Evolutionary conservation across 345 rosid species (phyloP), one percentile per base, ranked within the genome.

Genomic region (Lepidium didymum): DNA sequence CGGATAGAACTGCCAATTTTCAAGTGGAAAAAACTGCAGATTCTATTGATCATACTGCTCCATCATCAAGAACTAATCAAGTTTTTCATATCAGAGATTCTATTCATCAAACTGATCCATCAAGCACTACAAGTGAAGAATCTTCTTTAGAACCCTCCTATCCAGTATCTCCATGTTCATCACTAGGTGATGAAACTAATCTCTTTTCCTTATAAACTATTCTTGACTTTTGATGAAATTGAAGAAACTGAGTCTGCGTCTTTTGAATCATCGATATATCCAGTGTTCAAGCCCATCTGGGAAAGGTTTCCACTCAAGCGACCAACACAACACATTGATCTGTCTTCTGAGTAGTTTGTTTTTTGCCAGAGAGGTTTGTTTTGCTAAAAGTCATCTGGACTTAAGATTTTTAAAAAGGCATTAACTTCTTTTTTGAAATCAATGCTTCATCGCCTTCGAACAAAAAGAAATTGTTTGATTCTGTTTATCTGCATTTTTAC

Each of bases 101-200:
- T 8, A 11, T 12, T 8, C 31, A 27, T 27, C 31, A 19, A 56
- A 37, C 10, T 56, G 43, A 10, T 56, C 62, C 62, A 37, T 19
- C 1, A 27, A 27, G 31, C n/a, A n/a, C n/a, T n/a, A 27, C 31
- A 27, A 27, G 27, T 2, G 6, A 27, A 27, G 31, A 4, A 4
- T 27, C 6, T 27, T 27, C 31, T 4, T 27, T 27, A 27, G 31
- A 27, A 27, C 31, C 31, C 31, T 27, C 31, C 6, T 5, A 27
- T 4, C 27, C 27, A 25, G 27, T 25, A 25, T 2, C 27, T 25
- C 27, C 27, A 25, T 25, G 27, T 25, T 25, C 62, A 27, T 4
- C 31, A 36, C 44, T 35, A 57, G 69, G 41, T 62, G 40, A 53
- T 35, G 62, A 70, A 62, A 54, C 56, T 34, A 8, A 53, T 54